Evolutionary conservation across 1,284 basidiomycete genomes (phyloP), one percentile per base, ranked within the genome.

Genomic region (Rhodotorula sp.): DNA sequence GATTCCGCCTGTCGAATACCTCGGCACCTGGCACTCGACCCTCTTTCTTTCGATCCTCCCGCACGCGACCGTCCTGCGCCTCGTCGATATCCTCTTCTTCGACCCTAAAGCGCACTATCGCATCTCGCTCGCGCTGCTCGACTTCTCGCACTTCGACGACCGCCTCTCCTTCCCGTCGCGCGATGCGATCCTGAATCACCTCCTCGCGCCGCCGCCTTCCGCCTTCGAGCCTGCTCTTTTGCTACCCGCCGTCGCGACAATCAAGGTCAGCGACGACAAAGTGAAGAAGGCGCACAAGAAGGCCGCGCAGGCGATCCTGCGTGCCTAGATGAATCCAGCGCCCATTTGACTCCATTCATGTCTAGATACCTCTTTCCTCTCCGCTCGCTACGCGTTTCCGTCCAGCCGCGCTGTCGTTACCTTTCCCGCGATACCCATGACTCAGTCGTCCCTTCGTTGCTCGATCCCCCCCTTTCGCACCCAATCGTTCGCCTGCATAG

Each of bases 1-100:
- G 25, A 67, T 83, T 57, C 70, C 78, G 61, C 76, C 80, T 23
- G 72, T 77, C 66, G 75, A 78, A 68, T 80, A 81, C 64, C 75
- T 80, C 27, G 73, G 79, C 3, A 70, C 70, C 59, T 82, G 82
- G 82, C 73, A 81, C 46, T 68, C 81, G 34, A 78, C 81, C 17
- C 80, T 95, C 45, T 96, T 93, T 75, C 88, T 89, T 7, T 88
- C 89, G 13, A 86, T 86, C 5, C 84, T 97, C n/a, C 91, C 94
- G 0, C 84, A 86, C 63, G 88, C 90, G 3, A 90, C 90, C 68
- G 82, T 92, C 34, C 85, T 91, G 67, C 86, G 93, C 23, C 85
- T 93, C 7, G 92, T 93, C 89, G 94, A 97, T 79, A 82, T 94
- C 7, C 92, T 96, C 79, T 83, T 97, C 49, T 89, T 87, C 69